Evolutionary conservation across 768 basidiomycete genomes (phyloP).

Genomic region (Kwoniella bestiolae): DNA sequence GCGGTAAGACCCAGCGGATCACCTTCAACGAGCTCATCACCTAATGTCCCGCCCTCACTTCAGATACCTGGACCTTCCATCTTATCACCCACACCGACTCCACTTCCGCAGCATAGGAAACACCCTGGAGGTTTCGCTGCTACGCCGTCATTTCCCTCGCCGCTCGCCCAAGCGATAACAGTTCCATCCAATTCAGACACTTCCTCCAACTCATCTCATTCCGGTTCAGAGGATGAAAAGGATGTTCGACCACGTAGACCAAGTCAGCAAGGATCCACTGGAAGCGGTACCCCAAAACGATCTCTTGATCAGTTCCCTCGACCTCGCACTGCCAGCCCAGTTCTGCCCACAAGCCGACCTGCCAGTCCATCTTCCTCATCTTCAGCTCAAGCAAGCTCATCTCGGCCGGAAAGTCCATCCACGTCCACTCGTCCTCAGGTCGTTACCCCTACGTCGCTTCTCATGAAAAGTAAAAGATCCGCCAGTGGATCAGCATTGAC

Average conservation of each 20-base stretch:
- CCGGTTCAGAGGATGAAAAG: constrained; percentile 35
- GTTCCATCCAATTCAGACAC: constrained; percentile 44
- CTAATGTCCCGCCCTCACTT: constrained; percentile 4
- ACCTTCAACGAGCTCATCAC: neutral
- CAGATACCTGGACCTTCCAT: constrained; percentile 26
- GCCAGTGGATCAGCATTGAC: constrained; percentile 30
- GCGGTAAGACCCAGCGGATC: neutral
- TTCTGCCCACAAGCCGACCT: constrained; percentile 22
- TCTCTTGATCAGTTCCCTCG: constrained; percentile 22
- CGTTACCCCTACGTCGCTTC: constrained; percentile 31
- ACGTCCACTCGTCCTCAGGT: constrained; percentile 14
- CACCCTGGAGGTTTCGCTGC: constrained; percentile 43
- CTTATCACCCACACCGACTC: constrained; percentile 32
- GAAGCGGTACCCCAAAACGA: constrained; percentile 40
- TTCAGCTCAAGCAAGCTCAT: constrained; percentile 31
- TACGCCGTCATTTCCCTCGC: constrained; percentile 49
- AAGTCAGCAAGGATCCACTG: constrained; percentile 26
- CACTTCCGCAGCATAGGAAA: constrained; percentile 34
- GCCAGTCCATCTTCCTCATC: constrained; percentile 28
- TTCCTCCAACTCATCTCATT: constrained; percentile 45
- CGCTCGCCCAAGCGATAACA: constrained; percentile 48
- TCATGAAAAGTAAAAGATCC: constrained; percentile 40
- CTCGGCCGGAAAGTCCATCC: constrained; percentile 36
- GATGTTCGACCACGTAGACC: constrained; percentile 14
- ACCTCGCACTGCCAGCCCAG: constrained; percentile 34